Conservation (phyloP, 2,329 filamentous ascomycete genomes). For the Aspergillus bombycis region DNA sequence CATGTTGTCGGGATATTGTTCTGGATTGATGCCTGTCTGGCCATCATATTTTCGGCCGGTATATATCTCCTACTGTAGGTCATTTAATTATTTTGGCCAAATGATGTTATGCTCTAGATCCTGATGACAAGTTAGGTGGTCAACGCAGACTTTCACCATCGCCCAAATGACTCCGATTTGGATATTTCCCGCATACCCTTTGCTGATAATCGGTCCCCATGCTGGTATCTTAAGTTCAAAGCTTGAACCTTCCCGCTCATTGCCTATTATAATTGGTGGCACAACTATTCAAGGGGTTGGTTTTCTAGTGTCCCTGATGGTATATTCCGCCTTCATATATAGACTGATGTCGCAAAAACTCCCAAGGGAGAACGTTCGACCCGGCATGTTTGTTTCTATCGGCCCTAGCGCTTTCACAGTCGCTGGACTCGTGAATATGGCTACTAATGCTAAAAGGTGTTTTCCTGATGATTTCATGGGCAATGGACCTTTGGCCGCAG, state of each 20-base stretch:
- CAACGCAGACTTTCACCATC: constrained; percentile 69
- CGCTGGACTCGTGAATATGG: constrained; percentile 63
- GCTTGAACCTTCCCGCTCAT: constrained; percentile 46
- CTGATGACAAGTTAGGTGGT: constrained; percentile 54
- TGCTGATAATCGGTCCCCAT: constrained; percentile 75
- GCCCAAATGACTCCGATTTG: constrained; percentile 85
- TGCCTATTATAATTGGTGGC: constrained; percentile 63
- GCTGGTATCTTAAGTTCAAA: constrained; percentile 62
- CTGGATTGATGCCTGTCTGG: constrained; percentile 72
- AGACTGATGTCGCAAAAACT: constrained; percentile 87
- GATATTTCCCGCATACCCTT: constrained; percentile 84
- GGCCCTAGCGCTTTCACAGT: constrained; percentile 74
- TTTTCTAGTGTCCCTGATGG: constrained; percentile 72
- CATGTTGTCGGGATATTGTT: constrained; percentile 67
- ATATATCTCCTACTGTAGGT: constrained; percentile 74
- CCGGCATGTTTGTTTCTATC: constrained; percentile 84
- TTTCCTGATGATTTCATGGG: constrained; percentile 61
- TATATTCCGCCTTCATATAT: constrained; percentile 82
- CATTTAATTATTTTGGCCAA: not conserved
- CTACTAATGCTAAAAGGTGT: constrained; percentile 50
- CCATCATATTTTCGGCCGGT: constrained; percentile 67
- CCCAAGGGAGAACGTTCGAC: constrained; percentile 72
- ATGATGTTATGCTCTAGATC: not conserved
- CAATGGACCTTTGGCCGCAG: constrained; percentile 56
- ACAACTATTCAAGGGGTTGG: constrained; percentile 66